Evolutionary conservation across 306 rosid species (phyloP), one percentile per base, ranked within the genome.

Genomic region (Ammopiptanthus mongolicus): DNA sequence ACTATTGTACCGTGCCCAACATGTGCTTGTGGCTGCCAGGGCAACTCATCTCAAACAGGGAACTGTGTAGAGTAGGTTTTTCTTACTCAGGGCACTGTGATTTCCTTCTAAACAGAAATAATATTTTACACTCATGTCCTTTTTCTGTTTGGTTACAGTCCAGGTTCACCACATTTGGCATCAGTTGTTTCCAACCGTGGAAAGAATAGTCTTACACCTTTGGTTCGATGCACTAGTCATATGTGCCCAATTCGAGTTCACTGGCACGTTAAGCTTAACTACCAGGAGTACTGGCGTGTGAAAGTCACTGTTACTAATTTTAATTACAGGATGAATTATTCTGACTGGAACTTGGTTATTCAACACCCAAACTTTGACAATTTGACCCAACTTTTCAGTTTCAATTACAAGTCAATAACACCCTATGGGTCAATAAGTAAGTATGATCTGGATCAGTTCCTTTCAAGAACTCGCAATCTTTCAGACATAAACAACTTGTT

Each of bases 321-420:
- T 84, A 90, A 94, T 74, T 87, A 90, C 83, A 52, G 82, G 80
- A 86, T 81, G 91, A 94, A 94, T 58, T 91, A 91, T 72, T 75
- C 98, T 1, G 77, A 87, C 15, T 94, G 98, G 98, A 91, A 91
- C 84, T 18, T 94, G 77, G 96, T 94, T 59, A 71, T 82, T 56
- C 96, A 94, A 42, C 98, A 94, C 79, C 98, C 98, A n/a, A 94
- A 94, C 73, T 87, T 94, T n/a, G 84, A 88, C 85, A 88, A 94
- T 73, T 81, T 94, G 78, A 91, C 98, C 41, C 84, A 87, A 72
- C 78, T 84, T 83, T 94, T 91, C 89, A 91, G 98, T 86, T 94
- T 88, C 83, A 86, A 90, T 88, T 94, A 88, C 85, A 15, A 84
- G 73, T 22, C 96, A 12, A 39, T 94, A 46, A 87, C 75, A 34